Conservation (phyloP, 106 monocot genomes). For the Gastrodia elata region DNA sequence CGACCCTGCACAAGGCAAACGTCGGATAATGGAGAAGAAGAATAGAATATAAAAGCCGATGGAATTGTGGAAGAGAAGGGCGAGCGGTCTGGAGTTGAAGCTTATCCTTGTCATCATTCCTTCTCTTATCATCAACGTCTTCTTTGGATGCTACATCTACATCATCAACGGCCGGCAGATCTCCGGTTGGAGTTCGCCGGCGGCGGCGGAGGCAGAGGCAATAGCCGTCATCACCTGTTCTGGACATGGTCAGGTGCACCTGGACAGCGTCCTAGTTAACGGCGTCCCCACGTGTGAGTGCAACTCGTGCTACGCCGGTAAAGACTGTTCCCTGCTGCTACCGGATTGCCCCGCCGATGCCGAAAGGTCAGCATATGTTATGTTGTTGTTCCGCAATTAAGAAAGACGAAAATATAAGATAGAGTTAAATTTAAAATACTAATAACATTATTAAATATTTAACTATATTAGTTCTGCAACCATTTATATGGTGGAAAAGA, state of each 20-base stretch:
- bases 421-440: too few species aligned
- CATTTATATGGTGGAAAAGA: too few species aligned
- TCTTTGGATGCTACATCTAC: not conserved
- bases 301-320: conserved; percentile 57
- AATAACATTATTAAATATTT: too few species aligned
- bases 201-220: conserved; percentile 59
- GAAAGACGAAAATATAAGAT: too few species aligned
- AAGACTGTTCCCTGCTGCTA: conserved; percentile 39
- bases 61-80: not conserved
- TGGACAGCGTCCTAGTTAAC: conserved; percentile 39
- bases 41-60: not conserved
- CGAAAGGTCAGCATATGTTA: conserved; percentile 12
- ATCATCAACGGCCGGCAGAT: not conserved
- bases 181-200: conserved; percentile 35
- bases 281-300: conserved; percentile 58
- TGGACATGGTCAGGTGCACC: conserved; percentile 54
- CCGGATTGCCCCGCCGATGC: conserved; percentile 50
- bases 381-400: too few species aligned
- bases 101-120: conserved; percentile 7
- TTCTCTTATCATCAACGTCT: conserved; percentile 8
- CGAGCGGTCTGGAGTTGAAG: not conserved
- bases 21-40: not conserved
- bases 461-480: too few species aligned
- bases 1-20: too few species aligned
- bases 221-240: conserved; percentile 53